Base-by-base conservation (phyloP, 805 yeast genomes). In the Torulaspora franciscae region DNA sequence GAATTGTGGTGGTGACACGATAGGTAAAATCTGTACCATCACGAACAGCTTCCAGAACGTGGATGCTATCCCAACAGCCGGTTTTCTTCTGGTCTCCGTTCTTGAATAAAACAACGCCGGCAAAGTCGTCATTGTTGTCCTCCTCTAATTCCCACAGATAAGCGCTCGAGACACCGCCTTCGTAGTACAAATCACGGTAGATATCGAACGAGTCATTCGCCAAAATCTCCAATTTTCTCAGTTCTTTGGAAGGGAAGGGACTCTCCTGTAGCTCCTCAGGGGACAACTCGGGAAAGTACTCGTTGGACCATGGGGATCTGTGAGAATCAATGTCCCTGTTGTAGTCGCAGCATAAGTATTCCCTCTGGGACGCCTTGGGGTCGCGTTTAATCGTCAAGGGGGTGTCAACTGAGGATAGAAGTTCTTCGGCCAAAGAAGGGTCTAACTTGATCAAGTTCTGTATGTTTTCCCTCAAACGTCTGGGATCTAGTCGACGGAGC, bases 321-420 rank as follows among this genome's bases (percentile, higher is more conserved):
- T 76, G 85, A 15, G 90, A 81, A 66, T 91, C 98, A 6, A 95
- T 90, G 61, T 91, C 99, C 55, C 99, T 76, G 66, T 91, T 91
- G 64, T 91, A 91, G 64, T 91, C 99, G 67, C 98, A 91, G 42
- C 90, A 78, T 46, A 91, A 73, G 62, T 74, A 91, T 47, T 75
- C 76, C 65, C 84, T 84, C 24, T 59, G 52, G 1, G 61, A 48
- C 34, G 77, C 69, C 32, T 70, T 67, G 5, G 67, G 52, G 41
- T 64, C 68, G 23, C 48, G 54, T 23, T 52, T 49, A 9, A 62
- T 47, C 7, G 49, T 42, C 55, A 91, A 71, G 22, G 98, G 98
- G 41, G 83, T 81, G 66, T 91, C 99, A 9, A 91, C 89, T 0
- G 93, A 77, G 4, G 95, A 78, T 39, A 91, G 71, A 48, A 91